Evolutionary conservation across 495 filamentous ascomycete species (phyloP), one percentile per base, ranked within the genome.

Genomic region (Penicillium verhagenii): DNA sequence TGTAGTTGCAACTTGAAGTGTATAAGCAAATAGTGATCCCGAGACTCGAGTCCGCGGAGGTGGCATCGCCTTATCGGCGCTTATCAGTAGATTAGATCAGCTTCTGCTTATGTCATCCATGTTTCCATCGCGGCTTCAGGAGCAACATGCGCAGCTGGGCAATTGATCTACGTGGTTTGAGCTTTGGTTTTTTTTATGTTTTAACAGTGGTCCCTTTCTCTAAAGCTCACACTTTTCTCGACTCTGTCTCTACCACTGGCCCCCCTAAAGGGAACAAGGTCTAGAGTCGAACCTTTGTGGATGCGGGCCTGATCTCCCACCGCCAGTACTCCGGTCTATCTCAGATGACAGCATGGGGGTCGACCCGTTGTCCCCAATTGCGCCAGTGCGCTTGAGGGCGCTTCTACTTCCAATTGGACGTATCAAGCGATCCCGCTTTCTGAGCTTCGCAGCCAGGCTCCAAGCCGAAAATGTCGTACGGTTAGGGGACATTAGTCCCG

Each of bases 401-500:
- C 79, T 96, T 50, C 77, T 96, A 39, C 75, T 97, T 38, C 95
- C 94, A 38, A 79, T 95, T 64, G 94, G 94, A 31, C 83, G 78
- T 58, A 94, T 97, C 66, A 90, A 84, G 65, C 85, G 86, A 25
- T 88, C 87, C 18, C 82, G 91, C 50, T 97, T 97, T 70, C 65
- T 83, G 50, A 76, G 77, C 54, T 96, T 97, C 70, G 82, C 91
- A 58, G 81, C 85, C 42, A 83, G 89, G 57, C 79, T 99, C 48
- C 83, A 86, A 67, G 74, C 80, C 55, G 87, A 95, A 65, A 86
- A 90, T 81, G 82, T 94, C 54, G 84, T 99, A 57, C 87, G 88
- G 50, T 80, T 99, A 55, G 87, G 91, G 65, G 94, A 97, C 70
- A 85, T 97, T 66, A 96, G 84, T 65, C 89, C 92, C 54, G 91